Evolutionary conservation across 2,329 filamentous ascomycete species (phyloP), one percentile per base, ranked within the genome.

Genomic region (Arthroderma sp.): DNA sequence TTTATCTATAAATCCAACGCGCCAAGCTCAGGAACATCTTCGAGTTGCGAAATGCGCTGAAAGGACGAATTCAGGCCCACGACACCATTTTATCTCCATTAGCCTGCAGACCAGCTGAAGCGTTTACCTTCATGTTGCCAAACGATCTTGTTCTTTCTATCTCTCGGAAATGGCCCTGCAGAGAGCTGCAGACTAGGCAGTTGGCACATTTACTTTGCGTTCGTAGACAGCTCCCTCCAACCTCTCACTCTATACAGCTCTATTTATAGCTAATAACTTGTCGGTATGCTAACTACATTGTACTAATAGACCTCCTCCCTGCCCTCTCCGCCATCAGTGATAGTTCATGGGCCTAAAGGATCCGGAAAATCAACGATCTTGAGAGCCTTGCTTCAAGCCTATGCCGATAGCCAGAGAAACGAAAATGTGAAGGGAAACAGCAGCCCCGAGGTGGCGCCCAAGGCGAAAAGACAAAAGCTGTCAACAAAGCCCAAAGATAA

Each of bases 311-410:
- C 74, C 72, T 66, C 67, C 43, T 38, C 58, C 15, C 61, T 84
- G n/a, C 84, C 87, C 31, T 84, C 82, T 58, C 87, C 86, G 58
- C 77, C 82, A 9, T 87, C 87, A 60, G 70, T 96, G 9, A 83
- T 96, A 21, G 71, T 94, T 53, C 84, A 97, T 70, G 93, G 93
- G 54, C 82, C 90, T 31, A 84, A 91, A 66, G 86, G 89, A 1
- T 95, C 91, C 0, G 91, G 90, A 41, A 97, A 97, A 74, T 88
- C 83, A 33, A 81, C 81, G 52, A 79, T 95, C 54, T 77, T 85
- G 2, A 76, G 77, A 58, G 77, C 79, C 2, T 78, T 89, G 15
- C 78, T 94, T 17, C 79, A 77, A 9, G 77, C 81, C 33, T 79
- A 86, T 6, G 68, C 15, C 8, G 35, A 75, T 15, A 19, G 17